phyloP scores from a whole-genome alignment of 805 yeast genomes.

The Candida pseudofarinosa region DNA sequence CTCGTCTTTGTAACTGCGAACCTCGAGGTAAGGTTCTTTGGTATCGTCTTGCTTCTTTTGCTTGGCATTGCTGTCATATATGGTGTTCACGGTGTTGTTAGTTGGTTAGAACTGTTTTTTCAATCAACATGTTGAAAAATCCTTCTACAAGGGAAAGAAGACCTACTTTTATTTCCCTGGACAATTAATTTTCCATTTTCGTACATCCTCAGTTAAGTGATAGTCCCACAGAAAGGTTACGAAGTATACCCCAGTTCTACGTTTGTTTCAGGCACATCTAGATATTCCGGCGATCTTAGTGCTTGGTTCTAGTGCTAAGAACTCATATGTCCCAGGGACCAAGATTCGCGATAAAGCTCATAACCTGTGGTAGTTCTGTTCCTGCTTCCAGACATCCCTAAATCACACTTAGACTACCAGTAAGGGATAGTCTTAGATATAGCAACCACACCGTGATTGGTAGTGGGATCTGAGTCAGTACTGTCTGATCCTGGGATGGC shows the following conservation, averaged over 20 bases:
- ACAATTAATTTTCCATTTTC: not conserved
- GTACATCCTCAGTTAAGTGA: not conserved
- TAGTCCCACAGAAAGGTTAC: not conserved
- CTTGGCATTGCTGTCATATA: constrained; percentile 1
- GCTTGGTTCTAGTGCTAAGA: not conserved
- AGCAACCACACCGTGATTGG: not conserved
- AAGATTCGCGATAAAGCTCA: not conserved
- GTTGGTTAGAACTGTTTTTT: no score
- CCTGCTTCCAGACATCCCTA: not conserved
- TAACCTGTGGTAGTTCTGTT: not conserved
- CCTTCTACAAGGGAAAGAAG: not conserved
- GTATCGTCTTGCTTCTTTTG: constrained; percentile 3
- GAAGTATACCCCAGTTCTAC: not conserved
- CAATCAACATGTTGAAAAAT: no score
- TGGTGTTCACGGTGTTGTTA: no score
- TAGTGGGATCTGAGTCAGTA: no score
- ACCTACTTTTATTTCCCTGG: not conserved
- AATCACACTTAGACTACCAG: no score
- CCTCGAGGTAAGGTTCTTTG: constrained; percentile 6
- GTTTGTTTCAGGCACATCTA: not conserved
- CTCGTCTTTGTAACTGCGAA: constrained; percentile 1
- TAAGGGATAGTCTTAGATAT: not conserved
- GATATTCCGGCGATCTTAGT: not conserved
- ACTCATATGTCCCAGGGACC: not conserved
- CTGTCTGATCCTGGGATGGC: no score